Percentiles rank a stretch among this genome's conserved stretches.
Evolutionary conservation across 2,329 filamentous ascomycete species (phyloP).

Genomic region (Claviceps maximensis): DNA sequence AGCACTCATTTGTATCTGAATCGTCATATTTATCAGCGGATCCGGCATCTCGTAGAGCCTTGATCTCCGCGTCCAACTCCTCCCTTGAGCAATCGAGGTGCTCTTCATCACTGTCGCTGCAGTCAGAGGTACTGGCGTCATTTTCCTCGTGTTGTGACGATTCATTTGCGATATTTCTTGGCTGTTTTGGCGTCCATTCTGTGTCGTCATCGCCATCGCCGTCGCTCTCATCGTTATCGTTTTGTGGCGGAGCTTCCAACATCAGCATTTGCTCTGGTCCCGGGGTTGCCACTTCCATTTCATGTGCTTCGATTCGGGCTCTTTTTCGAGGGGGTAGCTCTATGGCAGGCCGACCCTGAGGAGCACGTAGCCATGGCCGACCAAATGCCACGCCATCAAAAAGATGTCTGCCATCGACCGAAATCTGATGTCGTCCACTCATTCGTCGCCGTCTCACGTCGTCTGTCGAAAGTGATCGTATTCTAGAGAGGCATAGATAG

Average conservation of each 20-base stretch:
- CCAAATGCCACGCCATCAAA: slow-evolving; percentile 81
- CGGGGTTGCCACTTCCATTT: slow-evolving; percentile 17
- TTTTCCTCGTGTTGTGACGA: not conserved
- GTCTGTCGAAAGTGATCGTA: slow-evolving; percentile 61
- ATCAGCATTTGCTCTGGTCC: slow-evolving; percentile 14
- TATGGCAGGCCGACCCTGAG: slow-evolving; percentile 50
- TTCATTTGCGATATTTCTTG: slow-evolving; percentile 1
- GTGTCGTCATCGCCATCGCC: slow-evolving; percentile 15
- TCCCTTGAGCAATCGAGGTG: slow-evolving; percentile 5
- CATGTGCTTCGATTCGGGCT: slow-evolving; percentile 33
- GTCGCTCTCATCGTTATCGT: slow-evolving; percentile 24
- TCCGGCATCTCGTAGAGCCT: not conserved
- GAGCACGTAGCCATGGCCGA: slow-evolving; percentile 49
- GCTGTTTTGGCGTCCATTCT: not conserved
- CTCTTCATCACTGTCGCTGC: slow-evolving; percentile 1
- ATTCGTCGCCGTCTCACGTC: slow-evolving; percentile 63
- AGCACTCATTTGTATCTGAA: slow-evolving; percentile 10
- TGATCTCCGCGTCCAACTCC: slow-evolving; percentile 1
- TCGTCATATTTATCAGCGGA: not conserved
- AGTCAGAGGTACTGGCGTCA: not conserved
- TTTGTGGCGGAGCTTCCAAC: slow-evolving; percentile 20
- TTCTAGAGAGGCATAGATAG: slow-evolving; percentile 31
- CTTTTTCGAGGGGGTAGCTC: slow-evolving; percentile 63
- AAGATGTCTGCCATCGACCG: slow-evolving; percentile 62
- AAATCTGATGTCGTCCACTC: slow-evolving; percentile 71